Conservation (phyloP, 805 yeast species). For the Cyberlindnera japonica region DNA sequence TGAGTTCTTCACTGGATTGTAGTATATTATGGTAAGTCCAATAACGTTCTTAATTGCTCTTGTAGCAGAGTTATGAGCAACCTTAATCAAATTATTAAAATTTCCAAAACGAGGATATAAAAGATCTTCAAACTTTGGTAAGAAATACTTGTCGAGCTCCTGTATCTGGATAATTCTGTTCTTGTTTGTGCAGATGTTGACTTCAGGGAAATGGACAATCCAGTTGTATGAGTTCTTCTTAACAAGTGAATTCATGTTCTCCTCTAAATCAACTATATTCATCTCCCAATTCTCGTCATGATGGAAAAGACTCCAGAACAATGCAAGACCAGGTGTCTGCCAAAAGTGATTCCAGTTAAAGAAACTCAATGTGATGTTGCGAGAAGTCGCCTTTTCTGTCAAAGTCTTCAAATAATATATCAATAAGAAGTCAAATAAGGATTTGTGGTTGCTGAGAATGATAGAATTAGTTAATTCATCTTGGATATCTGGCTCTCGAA, state of each 20-base stretch:
- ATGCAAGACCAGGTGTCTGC: slow-evolving; percentile 52
- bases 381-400: slow-evolving; percentile 25
- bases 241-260: slow-evolving; percentile 27
- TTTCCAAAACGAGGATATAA: slow-evolving; percentile 76
- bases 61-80: slow-evolving; percentile 1
- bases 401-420: slow-evolving; percentile 35
- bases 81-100: slow-evolving; percentile 44
- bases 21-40: slow-evolving; percentile 37
- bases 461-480: slow-evolving; percentile 32
- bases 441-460: slow-evolving; percentile 56
- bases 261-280: slow-evolving; percentile 34
- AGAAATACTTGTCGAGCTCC: slow-evolving; percentile 50
- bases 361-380: slow-evolving; percentile 39
- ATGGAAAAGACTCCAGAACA: slow-evolving; percentile 44
- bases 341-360: slow-evolving; percentile 70
- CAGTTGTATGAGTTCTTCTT: slow-evolving; percentile 45
- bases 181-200: slow-evolving; percentile 57
- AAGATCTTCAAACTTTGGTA: slow-evolving; percentile 57
- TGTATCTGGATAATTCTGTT: slow-evolving; percentile 46
- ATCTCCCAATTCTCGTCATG: slow-evolving; percentile 69
- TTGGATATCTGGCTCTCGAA: slow-evolving; percentile 20
- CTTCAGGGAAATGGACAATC: slow-evolving; percentile 83
- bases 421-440: slow-evolving; percentile 62
- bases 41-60: slow-evolving; percentile 22
- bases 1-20: slow-evolving; percentile 29